Percentiles rank a stretch among this genome's conserved stretches.
Conservation (phyloP, 2,329 filamentous ascomycete genomes). For the Chrysoporthe austroafricana region DNA sequence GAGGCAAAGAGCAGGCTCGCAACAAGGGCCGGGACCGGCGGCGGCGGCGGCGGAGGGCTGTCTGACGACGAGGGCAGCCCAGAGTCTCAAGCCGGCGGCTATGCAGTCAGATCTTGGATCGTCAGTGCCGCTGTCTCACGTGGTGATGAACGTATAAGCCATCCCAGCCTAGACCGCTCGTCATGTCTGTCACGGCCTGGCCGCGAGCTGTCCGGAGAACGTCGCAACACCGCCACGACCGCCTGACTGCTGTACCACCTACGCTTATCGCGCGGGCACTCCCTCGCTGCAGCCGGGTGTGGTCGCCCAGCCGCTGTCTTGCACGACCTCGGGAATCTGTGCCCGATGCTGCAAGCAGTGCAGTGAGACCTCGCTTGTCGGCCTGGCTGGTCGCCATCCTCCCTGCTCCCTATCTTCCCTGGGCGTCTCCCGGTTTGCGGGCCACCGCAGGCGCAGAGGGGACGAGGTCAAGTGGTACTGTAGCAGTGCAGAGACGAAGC, state of each 20-base stretch:
- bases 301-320: constrained; percentile 14
- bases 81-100: background rate
- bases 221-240: constrained; percentile 1
- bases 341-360: constrained; percentile 18
- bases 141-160: background rate
- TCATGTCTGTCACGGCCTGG: too few species aligned
- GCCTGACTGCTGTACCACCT: constrained; percentile 16
- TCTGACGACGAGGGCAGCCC: too few species aligned
- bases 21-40: too few species aligned
- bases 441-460: background rate
- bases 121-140: constrained; percentile 21
- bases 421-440: background rate
- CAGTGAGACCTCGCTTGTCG: constrained; percentile 18
- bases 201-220: background rate
- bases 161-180: constrained; percentile 19
- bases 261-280: constrained; percentile 20
- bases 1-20: background rate
- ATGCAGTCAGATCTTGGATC: background rate
- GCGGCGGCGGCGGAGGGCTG: too few species aligned
- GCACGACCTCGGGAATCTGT: constrained; percentile 20
- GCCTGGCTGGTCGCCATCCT: background rate
- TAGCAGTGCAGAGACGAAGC: constrained; percentile 9
- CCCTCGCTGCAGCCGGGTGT: constrained; percentile 14
- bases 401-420: background rate
- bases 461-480: background rate